A percentile compares a stretch with the other conserved stretches of the same genome.
Evolutionary conservation across 495 filamentous ascomycete genomes (phyloP).

Genomic region (Xylaria grammica): DNA sequence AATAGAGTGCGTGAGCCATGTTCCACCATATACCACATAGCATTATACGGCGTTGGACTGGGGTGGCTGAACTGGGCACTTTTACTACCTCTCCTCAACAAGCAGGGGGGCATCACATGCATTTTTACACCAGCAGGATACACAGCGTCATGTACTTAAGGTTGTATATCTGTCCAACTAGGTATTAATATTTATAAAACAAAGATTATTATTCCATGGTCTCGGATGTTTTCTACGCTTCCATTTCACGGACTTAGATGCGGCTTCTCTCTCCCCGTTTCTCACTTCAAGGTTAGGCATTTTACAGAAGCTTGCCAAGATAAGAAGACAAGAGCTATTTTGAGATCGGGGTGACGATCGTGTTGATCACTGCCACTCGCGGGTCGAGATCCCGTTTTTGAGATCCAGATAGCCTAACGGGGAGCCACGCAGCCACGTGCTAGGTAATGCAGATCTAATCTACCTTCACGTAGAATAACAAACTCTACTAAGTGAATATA

Average conservation of each 20-base stretch:
- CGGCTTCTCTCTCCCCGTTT: not conserved
- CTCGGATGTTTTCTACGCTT: not conserved
- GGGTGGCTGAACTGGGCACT: not conserved
- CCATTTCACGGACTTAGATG: not conserved
- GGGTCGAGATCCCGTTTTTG: not conserved
- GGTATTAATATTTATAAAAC: slow-evolving; percentile 9
- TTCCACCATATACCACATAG: not conserved
- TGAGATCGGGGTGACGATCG: slow-evolving; percentile 10
- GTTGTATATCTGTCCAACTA: no score
- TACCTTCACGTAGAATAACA: no score
- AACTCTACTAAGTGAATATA: no score
- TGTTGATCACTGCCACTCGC: slow-evolving; percentile 14
- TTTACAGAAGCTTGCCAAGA: no score
- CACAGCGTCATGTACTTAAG: no score
- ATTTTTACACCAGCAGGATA: no score
- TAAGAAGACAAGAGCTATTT: no score
- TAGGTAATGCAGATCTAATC: slow-evolving; percentile 1
- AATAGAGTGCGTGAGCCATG: no score
- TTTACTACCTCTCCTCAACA: not conserved
- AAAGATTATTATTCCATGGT: not conserved
- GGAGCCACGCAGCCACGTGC: not conserved
- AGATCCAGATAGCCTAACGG: not conserved
- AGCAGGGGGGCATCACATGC: no score
- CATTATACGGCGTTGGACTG: slow-evolving; percentile 20
- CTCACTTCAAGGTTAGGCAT: not conserved